Base-by-base conservation (phyloP, 805 yeast species). In the Ogataea parapolymorpha region DNA sequence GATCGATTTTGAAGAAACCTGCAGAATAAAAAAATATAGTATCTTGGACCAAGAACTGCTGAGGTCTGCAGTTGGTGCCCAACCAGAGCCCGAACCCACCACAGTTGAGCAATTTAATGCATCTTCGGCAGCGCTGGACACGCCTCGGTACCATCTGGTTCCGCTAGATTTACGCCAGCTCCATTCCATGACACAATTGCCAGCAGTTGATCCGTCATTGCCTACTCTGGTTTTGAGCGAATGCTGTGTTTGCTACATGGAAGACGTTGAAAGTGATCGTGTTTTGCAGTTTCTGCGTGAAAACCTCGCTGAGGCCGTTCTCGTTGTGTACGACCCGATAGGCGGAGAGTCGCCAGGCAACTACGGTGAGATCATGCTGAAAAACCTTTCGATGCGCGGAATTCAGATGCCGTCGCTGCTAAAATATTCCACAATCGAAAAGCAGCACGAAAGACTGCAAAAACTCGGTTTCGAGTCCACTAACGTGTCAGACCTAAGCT, bases 211-310 rank as follows among this genome's bases (percentile, higher is more conserved):
- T 45, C 37, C 51, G 8, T 28, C 53, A 1, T 27, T 61, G 3
- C 85, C 86, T 7, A 84, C 93, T 0, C 53, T 85, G 12, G 60
- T 85, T 2, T 56, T 85, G 14, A 77, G 86, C 46, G 95, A 85
- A 57, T 85, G 93, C 62, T 86, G 86, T 26, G 63, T 85, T 26
- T 85, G 95, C 55, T 85, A 85, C 56, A 53, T 84, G 46, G 66
- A 72, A 4, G 78, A 82, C 1, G 64, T 63, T 10, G 74, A 72
- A 16, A 72, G 82, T 17, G 54, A 61, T 24, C 34, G 51, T 2
- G 70, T 82, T 3, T 46, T 85, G 4, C 38, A 55, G 2, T 72
- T 69, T 53, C 72, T 82, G 63, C 53, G 50, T 4, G 33, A 45
- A 0, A 24, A 35, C n/a, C 53, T 74, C 25, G 6, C 35, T 1